Percentiles rank a stretch among this genome's conserved stretches.
Evolutionary conservation across 352 stramenopile genomes (phyloP).

Genomic region (Pseudoperonospora humuli): DNA sequence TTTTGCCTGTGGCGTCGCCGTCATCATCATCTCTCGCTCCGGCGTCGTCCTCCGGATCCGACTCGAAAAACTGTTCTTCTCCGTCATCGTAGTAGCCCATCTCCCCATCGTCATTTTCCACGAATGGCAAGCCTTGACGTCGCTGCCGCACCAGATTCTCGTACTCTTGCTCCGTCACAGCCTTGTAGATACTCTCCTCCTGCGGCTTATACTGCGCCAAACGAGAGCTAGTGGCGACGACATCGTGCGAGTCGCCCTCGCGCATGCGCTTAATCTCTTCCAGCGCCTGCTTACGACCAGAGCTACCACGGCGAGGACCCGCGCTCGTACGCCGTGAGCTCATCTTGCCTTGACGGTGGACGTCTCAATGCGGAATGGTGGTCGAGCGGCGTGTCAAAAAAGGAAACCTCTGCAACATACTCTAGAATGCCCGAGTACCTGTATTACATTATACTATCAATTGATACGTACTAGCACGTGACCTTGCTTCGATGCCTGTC

Average conservation of each 20-base stretch:
- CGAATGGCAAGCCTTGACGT: conserved; percentile 67
- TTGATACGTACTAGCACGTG: too few species aligned
- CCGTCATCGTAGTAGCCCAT: conserved; percentile 87
- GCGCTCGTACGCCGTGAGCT: conserved; percentile 42
- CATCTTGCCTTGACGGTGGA: too few species aligned
- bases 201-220: conserved; percentile 67
- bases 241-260: conserved; percentile 20
- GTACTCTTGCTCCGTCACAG: conserved; percentile 81
- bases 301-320: conserved; percentile 27
- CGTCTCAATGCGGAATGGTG: conserved; percentile 16
- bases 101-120: conserved; percentile 78
- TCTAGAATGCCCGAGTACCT: too few species aligned
- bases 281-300: conserved; percentile 43
- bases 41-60: conserved; percentile 45
- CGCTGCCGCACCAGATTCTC: conserved; percentile 76
- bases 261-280: conserved; percentile 75
- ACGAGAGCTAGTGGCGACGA: conserved; percentile 22
- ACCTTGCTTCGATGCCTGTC: too few species aligned
- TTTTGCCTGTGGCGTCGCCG: conserved; percentile 35
- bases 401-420: conserved; percentile 6
- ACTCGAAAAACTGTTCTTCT: conserved; percentile 87
- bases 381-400: too few species aligned
- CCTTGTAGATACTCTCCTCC: conserved; percentile 79
- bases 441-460: neutral
- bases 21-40: conserved; percentile 33